Percentiles rank a stretch among this genome's conserved stretches.
Conservation (phyloP, 345 rosid genomes). For the Populus nigra region DNA sequence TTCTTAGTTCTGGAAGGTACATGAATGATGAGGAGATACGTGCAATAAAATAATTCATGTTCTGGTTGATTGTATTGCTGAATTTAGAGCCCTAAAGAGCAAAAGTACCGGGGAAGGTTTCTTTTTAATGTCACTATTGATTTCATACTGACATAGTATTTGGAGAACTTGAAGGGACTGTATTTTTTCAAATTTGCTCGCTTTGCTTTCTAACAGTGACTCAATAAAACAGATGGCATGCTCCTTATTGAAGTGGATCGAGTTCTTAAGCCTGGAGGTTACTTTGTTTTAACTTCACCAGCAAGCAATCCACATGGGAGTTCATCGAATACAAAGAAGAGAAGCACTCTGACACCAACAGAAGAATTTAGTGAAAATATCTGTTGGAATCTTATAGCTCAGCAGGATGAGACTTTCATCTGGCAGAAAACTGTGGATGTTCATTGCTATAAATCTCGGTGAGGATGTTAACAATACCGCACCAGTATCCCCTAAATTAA, state of each 20-base stretch:
- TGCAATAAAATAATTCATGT: neutral
- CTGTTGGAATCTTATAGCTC: constrained; percentile 85
- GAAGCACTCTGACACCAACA: constrained; percentile 48
- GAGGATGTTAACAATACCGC: constrained; percentile 29
- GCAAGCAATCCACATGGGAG: constrained; percentile 57
- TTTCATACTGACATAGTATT: neutral
- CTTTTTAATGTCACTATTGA: neutral
- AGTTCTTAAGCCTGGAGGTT: constrained; percentile 91
- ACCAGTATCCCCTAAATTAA: neutral
- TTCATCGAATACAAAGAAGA: constrained; percentile 46
- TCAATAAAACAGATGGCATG: constrained; percentile 63
- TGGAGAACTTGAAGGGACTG: neutral
- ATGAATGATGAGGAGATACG: neutral
- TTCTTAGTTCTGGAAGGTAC: neutral
- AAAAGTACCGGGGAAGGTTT: neutral
- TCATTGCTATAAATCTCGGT: constrained; percentile 68
- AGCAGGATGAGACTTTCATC: constrained; percentile 91
- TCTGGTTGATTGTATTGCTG: neutral
- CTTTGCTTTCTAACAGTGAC: constrained; percentile 20
- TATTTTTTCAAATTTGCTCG: constrained; percentile 8
- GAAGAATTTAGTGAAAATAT: constrained; percentile 66
- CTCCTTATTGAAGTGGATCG: constrained; percentile 93
- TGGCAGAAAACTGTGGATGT: constrained; percentile 87
- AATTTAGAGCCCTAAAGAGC: neutral
- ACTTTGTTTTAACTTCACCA: constrained; percentile 84